Evolutionary conservation across 129 eudicot genomes (phyloP).

Genomic region (Solidago caesia): DNA sequence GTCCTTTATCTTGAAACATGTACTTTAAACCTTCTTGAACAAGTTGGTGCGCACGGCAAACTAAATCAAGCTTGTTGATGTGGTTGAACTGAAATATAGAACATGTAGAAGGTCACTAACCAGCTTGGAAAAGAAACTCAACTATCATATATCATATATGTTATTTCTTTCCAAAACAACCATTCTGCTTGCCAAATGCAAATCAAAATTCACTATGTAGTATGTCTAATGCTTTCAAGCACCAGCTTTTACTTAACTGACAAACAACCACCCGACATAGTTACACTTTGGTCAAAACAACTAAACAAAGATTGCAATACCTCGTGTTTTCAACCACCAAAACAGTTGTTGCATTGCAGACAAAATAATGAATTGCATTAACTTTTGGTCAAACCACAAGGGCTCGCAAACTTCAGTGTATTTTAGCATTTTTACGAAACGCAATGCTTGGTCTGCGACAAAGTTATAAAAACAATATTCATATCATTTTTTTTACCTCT

Average conservation of each 20-base stretch:
- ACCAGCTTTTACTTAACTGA: not conserved
- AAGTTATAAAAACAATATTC: not conserved
- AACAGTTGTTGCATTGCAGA: not conserved
- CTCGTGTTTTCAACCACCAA: not conserved
- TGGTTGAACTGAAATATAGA: slow-evolving; percentile 72
- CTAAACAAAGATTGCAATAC: not conserved
- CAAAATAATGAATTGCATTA: not conserved
- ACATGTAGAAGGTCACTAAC: slow-evolving; percentile 9
- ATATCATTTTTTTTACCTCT: slow-evolving; percentile 48
- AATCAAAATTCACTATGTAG: not conserved
- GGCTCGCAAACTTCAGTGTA: not conserved
- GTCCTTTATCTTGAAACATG: slow-evolving; percentile 99
- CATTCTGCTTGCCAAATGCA: slow-evolving; percentile 6
- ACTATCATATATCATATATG: not conserved
- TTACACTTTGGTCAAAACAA: slow-evolving; percentile 12
- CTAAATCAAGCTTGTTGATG: slow-evolving; percentile 93
- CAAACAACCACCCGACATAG: not conserved
- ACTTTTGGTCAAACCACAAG: slow-evolving; percentile 15
- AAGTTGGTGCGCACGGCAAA: slow-evolving; percentile 99
- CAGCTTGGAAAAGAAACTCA: not conserved
- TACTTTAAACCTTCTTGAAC: slow-evolving; percentile 99
- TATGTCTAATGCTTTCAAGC: not conserved
- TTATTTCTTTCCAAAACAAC: not conserved
- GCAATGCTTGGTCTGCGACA: not conserved
- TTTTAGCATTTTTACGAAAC: slow-evolving; percentile 6